These are phyloP conservation scores for Xylaria cubensis DNA, from an alignment of 495 filamentous ascomycete genomes.

Conservation along the genomic window DNA sequence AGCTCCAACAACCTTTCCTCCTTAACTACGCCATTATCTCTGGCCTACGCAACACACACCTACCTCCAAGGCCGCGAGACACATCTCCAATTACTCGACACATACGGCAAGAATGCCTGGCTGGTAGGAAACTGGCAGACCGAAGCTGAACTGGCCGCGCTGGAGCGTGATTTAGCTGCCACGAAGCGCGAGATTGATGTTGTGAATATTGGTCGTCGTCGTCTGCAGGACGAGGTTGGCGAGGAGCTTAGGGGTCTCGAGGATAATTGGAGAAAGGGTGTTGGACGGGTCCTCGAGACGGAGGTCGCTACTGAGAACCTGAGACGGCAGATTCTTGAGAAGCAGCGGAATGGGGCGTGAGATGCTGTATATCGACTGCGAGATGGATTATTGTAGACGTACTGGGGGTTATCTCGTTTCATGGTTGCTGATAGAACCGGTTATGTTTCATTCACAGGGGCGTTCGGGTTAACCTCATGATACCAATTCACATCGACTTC, in stretches of 20 bases:
- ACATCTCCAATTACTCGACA: constrained; percentile 77
- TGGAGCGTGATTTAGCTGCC: constrained; percentile 81
- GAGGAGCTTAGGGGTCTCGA: constrained; percentile 74
- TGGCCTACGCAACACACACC: constrained; percentile 67
- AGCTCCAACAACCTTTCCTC: constrained; percentile 25
- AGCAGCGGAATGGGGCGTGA: constrained; percentile 35
- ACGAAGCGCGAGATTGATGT: constrained; percentile 69
- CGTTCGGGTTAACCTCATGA: constrained; percentile 19
- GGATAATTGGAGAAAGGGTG: constrained; percentile 73
- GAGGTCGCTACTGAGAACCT: constrained; percentile 76
- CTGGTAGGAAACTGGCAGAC: constrained; percentile 80
- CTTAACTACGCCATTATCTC: constrained; percentile 40
- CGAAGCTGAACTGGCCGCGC: constrained; percentile 69
- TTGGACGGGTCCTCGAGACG: constrained; percentile 75
- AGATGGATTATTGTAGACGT: not conserved
- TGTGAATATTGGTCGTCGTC: constrained; percentile 72
- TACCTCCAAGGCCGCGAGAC: constrained; percentile 71
- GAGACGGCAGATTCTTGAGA: constrained; percentile 53
- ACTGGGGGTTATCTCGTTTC: not conserved
- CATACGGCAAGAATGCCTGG: constrained; percentile 89
- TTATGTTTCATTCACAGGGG: not conserved
- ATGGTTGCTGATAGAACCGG: not conserved
- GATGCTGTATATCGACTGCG: not conserved
- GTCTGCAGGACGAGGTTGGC: constrained; percentile 69
- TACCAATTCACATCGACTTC: constrained; percentile 23